Base-by-base conservation (phyloP, 768 basidiomycete species). In the Leccinellum luteum region DNA sequence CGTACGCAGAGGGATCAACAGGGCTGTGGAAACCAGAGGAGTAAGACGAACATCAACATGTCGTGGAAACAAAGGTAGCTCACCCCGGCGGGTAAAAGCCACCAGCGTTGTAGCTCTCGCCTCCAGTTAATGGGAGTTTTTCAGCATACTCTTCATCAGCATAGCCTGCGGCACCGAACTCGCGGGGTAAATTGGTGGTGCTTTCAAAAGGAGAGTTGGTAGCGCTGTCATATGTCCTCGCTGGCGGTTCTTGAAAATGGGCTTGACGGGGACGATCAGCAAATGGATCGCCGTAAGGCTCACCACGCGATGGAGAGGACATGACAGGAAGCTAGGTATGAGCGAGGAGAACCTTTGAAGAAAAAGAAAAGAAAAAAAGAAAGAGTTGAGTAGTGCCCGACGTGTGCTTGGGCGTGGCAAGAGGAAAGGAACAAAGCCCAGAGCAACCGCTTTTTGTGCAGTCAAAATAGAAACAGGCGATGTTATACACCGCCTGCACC, bases 71-170 rank as follows among this genome's bases (percentile, higher is more conserved):
- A 12, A 47, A 28, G 45, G 45, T 15, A 38, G 79, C 85, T 71
- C 66, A 90, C 90, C 76, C 75, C 38, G 89, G 87, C 50, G 91
- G 91, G 63, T 92, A 92, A 68, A 85, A 87, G 30, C 68, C 61
- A 35, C 86, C 85, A 59, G 82, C 80, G 48, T 78, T 65, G 64
- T 82, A 85, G 58, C 62, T 71, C 62, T 84, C 80, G 17, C 79
- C 83, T 43, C 75, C 75, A 45, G 83, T 91, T 64, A 93, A 74
- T 23, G 90, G 92, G 64, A 83, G 81, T 65, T 92, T 92, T 75
- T 94, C 91, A 34, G 83, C 68, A 64, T 81, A 84, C 1, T 92
- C 89, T 53, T 90, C 88, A 59, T 90, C 86, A 17, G 77, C 80
- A 58, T 81, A 81, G 52, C 74, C 66, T 9, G 60, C 31, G 45